Evolutionary conservation across 2,329 filamentous ascomycete genomes (phyloP).

Genomic region (Hymenoscyphus infarciens): DNA sequence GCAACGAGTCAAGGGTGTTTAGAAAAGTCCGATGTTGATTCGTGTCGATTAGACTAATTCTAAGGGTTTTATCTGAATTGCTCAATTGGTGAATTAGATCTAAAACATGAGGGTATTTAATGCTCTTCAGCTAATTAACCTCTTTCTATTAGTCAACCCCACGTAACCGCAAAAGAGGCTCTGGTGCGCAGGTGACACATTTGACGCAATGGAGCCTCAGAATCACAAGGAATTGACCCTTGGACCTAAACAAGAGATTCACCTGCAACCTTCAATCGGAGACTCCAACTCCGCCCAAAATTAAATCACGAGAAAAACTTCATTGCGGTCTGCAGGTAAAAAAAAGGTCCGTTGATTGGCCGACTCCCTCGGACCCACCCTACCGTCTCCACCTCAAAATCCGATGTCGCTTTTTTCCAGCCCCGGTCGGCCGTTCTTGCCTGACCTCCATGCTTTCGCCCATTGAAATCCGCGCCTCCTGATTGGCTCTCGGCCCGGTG

Average conservation of each 20-base stretch:
- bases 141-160: too few species aligned
- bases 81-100: too few species aligned
- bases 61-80: too few species aligned
- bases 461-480: background rate
- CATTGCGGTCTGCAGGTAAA: slow-evolving; percentile 8
- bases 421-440: background rate
- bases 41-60: background rate
- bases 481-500: background rate
- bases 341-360: background rate
- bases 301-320: slow-evolving; percentile 6
- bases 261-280: too few species aligned
- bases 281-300: background rate
- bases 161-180: too few species aligned
- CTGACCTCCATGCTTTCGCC: background rate
- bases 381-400: background rate
- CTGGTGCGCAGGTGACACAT: background rate
- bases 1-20: background rate
- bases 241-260: background rate
- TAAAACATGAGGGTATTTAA: too few species aligned
- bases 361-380: background rate
- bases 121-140: too few species aligned
- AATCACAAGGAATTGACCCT: slow-evolving; percentile 1
- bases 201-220: background rate
- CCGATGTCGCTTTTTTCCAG: background rate
- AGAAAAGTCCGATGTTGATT: background rate